A percentile compares a stretch with the other conserved stretches of the same genome.
Conservation (phyloP, 2,329 filamentous ascomycete species). For the Neonectria coccinea region DNA sequence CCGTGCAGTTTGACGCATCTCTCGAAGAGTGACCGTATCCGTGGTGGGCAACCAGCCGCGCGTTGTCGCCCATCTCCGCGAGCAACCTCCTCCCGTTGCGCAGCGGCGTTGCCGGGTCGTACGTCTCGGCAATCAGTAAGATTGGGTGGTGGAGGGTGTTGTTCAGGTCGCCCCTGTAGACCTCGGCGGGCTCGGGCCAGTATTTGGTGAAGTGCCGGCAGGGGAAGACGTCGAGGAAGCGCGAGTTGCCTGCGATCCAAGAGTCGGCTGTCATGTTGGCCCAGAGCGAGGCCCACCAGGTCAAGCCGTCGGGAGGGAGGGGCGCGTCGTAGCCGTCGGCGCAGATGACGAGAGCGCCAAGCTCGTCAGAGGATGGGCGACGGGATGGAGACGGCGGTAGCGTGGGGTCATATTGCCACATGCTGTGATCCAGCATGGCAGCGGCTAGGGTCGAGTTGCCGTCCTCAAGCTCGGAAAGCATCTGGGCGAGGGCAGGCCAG, state of each 20-base stretch:
- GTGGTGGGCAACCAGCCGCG: slow-evolving; percentile 61
- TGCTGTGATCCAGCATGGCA: slow-evolving; percentile 50
- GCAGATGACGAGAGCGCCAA: slow-evolving; percentile 58
- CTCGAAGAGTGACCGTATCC: slow-evolving; percentile 62
- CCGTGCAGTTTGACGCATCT: slow-evolving; percentile 60
- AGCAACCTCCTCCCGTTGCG: slow-evolving; percentile 59
- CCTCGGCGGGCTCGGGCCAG: slow-evolving; percentile 60
- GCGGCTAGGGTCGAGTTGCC: slow-evolving; percentile 51
- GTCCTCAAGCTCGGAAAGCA: slow-evolving; percentile 26
- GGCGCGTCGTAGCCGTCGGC: slow-evolving; percentile 59
- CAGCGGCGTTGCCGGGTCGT: slow-evolving; percentile 63
- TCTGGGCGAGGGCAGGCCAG: slow-evolving; percentile 48
- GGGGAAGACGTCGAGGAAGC: slow-evolving; percentile 59
- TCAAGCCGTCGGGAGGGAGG: slow-evolving; percentile 51
- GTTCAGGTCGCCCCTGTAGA: slow-evolving; percentile 60
- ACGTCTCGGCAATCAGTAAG: slow-evolving; percentile 61
- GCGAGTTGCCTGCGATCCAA: slow-evolving; percentile 61
- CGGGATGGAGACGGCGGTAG: slow-evolving; percentile 44
- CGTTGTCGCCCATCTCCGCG: slow-evolving; percentile 60
- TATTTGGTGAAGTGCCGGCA: slow-evolving; percentile 59
- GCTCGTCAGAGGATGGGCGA: slow-evolving; percentile 53
- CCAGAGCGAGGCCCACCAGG: slow-evolving; percentile 62
- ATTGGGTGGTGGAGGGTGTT: slow-evolving; percentile 57
- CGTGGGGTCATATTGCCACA: slow-evolving; percentile 58
- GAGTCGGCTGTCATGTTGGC: slow-evolving; percentile 58